These are phyloP conservation scores for Chalciporus piperatoides DNA, from an alignment of 1,284 basidiomycete genomes.

Conservation along the genomic window DNA sequence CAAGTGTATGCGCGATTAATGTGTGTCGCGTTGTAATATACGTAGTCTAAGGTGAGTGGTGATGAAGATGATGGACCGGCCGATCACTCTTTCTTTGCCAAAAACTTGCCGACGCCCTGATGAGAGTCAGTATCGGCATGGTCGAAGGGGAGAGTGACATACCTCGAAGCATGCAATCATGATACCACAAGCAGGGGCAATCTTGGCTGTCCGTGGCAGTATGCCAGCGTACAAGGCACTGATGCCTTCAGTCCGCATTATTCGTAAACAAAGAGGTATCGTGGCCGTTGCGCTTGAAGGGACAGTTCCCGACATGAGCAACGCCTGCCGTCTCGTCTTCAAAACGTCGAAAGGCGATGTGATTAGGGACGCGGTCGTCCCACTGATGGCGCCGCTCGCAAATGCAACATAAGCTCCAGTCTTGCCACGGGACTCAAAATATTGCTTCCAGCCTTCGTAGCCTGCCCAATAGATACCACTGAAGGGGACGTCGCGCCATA, in stretches of 20 bases:
- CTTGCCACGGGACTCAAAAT: slow-evolving; percentile 48
- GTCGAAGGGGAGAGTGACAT: slow-evolving; percentile 18
- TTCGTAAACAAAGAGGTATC: slow-evolving; percentile 61
- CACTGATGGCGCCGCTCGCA: slow-evolving; percentile 77
- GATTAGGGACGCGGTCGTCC: slow-evolving; percentile 79
- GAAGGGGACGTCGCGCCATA: slow-evolving; percentile 98
- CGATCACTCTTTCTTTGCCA: slow-evolving; percentile 36
- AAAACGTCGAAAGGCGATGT: slow-evolving; percentile 97
- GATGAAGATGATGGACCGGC: slow-evolving; percentile 1
- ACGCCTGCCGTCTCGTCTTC: slow-evolving; percentile 88
- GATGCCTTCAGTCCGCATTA: slow-evolving; percentile 76
- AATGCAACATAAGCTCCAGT: slow-evolving; percentile 76
- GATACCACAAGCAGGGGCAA: slow-evolving; percentile 97
- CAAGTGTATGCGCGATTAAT: slow-evolving; percentile 12
- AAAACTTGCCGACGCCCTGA: slow-evolving; percentile 53
- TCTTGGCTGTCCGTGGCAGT: slow-evolving; percentile 88
- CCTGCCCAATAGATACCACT: slow-evolving; percentile 90
- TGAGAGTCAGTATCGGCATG: slow-evolving; percentile 6
- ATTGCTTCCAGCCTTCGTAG: slow-evolving; percentile 64
- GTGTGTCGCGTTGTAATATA: slow-evolving; percentile 15
- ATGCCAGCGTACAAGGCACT: slow-evolving; percentile 83
- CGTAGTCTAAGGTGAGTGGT: slow-evolving; percentile 20
- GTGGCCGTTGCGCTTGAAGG: slow-evolving; percentile 44
- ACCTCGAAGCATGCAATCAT: slow-evolving; percentile 98
- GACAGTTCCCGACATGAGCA: slow-evolving; percentile 52